These are phyloP conservation scores for Lactifluus echinatus DNA, from an alignment of 768 basidiomycete genomes.

Conservation along the genomic window DNA sequence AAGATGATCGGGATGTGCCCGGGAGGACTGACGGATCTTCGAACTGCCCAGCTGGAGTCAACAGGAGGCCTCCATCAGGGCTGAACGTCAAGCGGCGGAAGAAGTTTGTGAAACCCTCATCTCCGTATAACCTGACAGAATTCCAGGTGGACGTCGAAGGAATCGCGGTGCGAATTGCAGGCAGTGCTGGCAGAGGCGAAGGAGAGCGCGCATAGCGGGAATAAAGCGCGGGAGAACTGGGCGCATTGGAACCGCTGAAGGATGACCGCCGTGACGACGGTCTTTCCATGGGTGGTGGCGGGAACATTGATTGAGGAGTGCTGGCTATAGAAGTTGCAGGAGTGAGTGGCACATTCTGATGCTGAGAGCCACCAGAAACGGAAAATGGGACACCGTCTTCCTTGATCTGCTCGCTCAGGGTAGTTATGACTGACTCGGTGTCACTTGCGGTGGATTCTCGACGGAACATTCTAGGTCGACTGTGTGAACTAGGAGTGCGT, in stretches of 20 bases:
- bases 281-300: constrained; percentile 57
- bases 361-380: constrained; percentile 24
- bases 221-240: constrained; percentile 54
- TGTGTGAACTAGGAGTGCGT: constrained; percentile 55
- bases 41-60: constrained; percentile 96
- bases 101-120: constrained; percentile 92
- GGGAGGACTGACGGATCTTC: constrained; percentile 74
- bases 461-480: constrained; percentile 52
- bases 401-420: constrained; percentile 45
- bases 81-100: constrained; percentile 92
- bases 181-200: constrained; percentile 86
- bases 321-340: constrained; percentile 63
- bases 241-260: constrained; percentile 75
- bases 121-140: constrained; percentile 80
- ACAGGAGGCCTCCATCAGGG: constrained; percentile 85
- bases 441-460: constrained; percentile 74
- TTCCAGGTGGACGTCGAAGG: constrained; percentile 46
- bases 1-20: constrained; percentile 26
- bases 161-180: constrained; percentile 74
- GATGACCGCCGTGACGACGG: constrained; percentile 56
- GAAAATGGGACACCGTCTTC: constrained; percentile 37
- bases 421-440: constrained; percentile 49
- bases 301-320: constrained; percentile 50
- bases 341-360: constrained; percentile 41
- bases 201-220: constrained; percentile 72